Base-by-base conservation (phyloP, 352 stramenopile species). In the Achlya hypogyna region DNA sequence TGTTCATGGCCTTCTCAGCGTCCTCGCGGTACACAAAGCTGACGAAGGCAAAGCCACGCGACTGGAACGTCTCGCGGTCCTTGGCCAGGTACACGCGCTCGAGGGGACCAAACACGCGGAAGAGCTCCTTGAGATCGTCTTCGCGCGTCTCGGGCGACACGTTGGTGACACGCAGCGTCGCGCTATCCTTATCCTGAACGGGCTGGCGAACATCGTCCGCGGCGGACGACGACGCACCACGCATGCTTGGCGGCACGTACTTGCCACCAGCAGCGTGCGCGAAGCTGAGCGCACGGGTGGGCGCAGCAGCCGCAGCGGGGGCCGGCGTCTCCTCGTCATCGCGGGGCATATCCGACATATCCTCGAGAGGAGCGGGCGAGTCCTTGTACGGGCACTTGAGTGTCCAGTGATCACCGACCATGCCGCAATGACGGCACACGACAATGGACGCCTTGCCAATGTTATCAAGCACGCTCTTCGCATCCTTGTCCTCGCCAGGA, bases 41-140 rank as follows among this genome's bases (percentile, higher is more conserved):
- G 34, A 99, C 96, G 71, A 99, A 99, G 25, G 96, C 97, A 78
- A 99, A 99, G 51, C 97, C 97, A 72, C 96, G 82, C 63, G 88
- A 98, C 75, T 96, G 74, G 81, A 98, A 95, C 28, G 96, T 99
- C 84, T 98, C 96, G 68, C 97, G 96, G 74, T 99, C 95, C 79
- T 98, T 98, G 53, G 96, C 96, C 69, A 99, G 70, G 79, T 99
- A 99, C 68, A 99, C 95, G 52, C 96, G 88, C 40, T 95, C 88
- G 56, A 99, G 96, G 14, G 90, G 88, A 6, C 97, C 97, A 75
- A 99, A 99, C 10, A 81, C 81, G 56, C 87, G 82, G 82, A 99
- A 99, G n/a, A 99, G 78, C 65, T 99, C 96, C 81, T 98, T 96
- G 51, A 99, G 75, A 76, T 99, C 97, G 54, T 97, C 91, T 74